Evolutionary conservation across 495 filamentous ascomycete genomes (phyloP).

Genomic region (Penicillium ucsense): DNA sequence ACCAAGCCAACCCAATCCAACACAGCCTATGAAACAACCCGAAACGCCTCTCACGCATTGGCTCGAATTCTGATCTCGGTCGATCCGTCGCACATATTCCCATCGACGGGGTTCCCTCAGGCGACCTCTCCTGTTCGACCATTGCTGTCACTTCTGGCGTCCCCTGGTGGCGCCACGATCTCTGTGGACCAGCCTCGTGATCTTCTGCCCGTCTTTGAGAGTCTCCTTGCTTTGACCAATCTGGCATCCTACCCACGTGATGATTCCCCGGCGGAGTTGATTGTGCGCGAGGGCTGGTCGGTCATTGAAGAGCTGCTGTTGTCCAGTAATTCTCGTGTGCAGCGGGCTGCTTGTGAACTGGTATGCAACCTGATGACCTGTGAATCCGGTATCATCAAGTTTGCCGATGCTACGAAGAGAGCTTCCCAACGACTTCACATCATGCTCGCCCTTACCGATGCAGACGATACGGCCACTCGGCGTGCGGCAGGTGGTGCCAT

Average conservation of each 20-base stretch:
- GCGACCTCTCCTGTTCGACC: slow-evolving; percentile 70
- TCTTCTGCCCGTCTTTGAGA: slow-evolving; percentile 84
- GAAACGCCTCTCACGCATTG: slow-evolving; percentile 70
- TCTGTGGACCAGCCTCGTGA: slow-evolving; percentile 56
- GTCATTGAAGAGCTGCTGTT: slow-evolving; percentile 76
- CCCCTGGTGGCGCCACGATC: slow-evolving; percentile 30
- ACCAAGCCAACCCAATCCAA: slow-evolving; percentile 41
- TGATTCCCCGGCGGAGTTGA: slow-evolving; percentile 54
- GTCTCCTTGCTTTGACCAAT: slow-evolving; percentile 86
- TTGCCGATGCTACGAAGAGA: slow-evolving; percentile 57
- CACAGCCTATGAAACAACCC: slow-evolving; percentile 36
- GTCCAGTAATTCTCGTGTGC: slow-evolving; percentile 62
- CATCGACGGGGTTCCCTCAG: slow-evolving; percentile 59
- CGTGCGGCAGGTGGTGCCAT: slow-evolving; percentile 81
- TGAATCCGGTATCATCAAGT: slow-evolving; percentile 63
- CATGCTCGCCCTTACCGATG: slow-evolving; percentile 76
- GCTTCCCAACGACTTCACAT: slow-evolving; percentile 69
- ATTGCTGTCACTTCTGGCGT: slow-evolving; percentile 58
- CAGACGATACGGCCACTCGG: slow-evolving; percentile 68
- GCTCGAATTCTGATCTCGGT: slow-evolving; percentile 88
- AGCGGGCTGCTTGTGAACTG: slow-evolving; percentile 77
- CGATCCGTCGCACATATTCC: slow-evolving; percentile 79
- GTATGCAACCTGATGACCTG: slow-evolving; percentile 84
- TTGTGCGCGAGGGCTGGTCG: slow-evolving; percentile 61
- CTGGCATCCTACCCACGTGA: slow-evolving; percentile 66